A percentile compares a stretch with the other conserved stretches of the same genome.
Conservation (phyloP, 2,329 filamentous ascomycete species). For the Penicillium psychrosexuale region DNA sequence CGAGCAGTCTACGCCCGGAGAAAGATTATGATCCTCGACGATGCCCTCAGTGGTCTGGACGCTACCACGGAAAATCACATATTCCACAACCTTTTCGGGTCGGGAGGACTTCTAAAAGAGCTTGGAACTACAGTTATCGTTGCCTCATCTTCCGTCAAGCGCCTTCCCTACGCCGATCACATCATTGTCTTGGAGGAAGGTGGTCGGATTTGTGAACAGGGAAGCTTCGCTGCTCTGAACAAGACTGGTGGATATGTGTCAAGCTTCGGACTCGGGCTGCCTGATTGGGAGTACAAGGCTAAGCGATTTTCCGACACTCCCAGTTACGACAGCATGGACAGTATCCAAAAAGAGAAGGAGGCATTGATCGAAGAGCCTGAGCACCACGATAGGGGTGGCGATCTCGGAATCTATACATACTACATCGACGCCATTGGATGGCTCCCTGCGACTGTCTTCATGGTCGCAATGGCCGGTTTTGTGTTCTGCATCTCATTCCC, state of each 20-base stretch:
- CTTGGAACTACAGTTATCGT: slow-evolving; percentile 41
- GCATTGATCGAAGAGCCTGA: slow-evolving; percentile 24
- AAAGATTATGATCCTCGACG: slow-evolving; percentile 50
- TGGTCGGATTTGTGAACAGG: slow-evolving; percentile 43
- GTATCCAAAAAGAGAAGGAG: slow-evolving; percentile 20
- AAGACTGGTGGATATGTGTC: slow-evolving; percentile 41
- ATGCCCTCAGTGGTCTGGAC: slow-evolving; percentile 53
- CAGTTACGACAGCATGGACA: slow-evolving; percentile 19
- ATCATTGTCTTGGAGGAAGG: slow-evolving; percentile 40
- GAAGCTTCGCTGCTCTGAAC: slow-evolving; percentile 38
- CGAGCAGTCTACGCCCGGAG: slow-evolving; percentile 51
- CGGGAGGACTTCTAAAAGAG: slow-evolving; percentile 45
- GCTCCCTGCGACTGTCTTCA: slow-evolving; percentile 34
- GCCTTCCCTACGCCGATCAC: slow-evolving; percentile 43
- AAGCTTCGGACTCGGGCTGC: slow-evolving; percentile 34
- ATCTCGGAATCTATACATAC: slow-evolving; percentile 44
- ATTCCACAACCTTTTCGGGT: slow-evolving; percentile 48
- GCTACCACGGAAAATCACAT: slow-evolving; percentile 49
- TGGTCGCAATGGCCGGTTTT: slow-evolving; percentile 38
- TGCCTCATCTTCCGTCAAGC: slow-evolving; percentile 40
- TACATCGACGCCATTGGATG: slow-evolving; percentile 41
- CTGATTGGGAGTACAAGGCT: slow-evolving; percentile 33
- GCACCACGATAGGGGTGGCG: slow-evolving; percentile 37
- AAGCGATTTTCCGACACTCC: slow-evolving; percentile 20
- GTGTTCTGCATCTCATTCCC: slow-evolving; percentile 44